A percentile compares a stretch with the other conserved stretches of the same genome.
phyloP scores from a whole-genome alignment of 257 asterid species.

The Cynanchum wilfordii region DNA sequence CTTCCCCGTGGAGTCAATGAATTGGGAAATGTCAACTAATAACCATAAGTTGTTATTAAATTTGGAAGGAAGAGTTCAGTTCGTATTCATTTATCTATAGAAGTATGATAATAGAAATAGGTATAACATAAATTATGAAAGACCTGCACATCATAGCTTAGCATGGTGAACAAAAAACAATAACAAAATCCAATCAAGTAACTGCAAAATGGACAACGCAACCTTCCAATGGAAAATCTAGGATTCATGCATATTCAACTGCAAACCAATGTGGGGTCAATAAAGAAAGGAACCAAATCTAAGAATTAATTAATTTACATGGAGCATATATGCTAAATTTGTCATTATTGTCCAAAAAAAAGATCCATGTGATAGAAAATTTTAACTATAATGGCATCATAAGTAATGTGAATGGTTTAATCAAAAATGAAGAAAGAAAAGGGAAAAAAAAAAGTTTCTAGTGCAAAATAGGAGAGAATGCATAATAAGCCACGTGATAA shows the following conservation, averaged over 20 bases:
- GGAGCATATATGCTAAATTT: background rate
- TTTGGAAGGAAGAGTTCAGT: background rate
- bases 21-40: background rate
- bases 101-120: background rate
- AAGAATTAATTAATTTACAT: background rate
- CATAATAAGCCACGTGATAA: background rate
- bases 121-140: background rate
- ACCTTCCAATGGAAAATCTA: background rate
- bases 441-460: too few relatives aligned
- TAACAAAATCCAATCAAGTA: background rate
- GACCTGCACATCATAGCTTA: background rate
- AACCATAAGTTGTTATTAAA: background rate
- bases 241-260: constrained; percentile 5
- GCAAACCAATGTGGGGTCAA: background rate
- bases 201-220: background rate
- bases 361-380: background rate
- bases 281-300: background rate
- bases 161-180: background rate
- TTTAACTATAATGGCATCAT: background rate
- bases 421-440: too few relatives aligned
- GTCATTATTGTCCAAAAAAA: background rate
- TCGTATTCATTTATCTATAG: too few relatives aligned
- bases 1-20: too few relatives aligned
- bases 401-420: background rate
- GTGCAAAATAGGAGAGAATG: background rate